Base-by-base conservation (phyloP, 495 filamentous ascomycete species). In the Cairneyella variabilis region DNA sequence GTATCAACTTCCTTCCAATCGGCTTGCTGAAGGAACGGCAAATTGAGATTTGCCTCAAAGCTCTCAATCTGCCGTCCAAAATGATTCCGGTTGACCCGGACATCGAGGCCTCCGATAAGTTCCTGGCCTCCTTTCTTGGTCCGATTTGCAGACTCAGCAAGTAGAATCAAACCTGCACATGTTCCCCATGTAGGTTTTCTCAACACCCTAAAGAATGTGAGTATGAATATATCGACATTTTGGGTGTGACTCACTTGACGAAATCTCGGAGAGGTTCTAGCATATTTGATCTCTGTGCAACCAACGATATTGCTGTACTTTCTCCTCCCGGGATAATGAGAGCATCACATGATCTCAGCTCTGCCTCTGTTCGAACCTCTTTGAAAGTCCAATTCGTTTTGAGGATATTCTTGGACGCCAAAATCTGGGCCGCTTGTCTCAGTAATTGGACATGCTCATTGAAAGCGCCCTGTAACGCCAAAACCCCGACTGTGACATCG, bases 21-120 rank as follows among this genome's bases (percentile, higher is more conserved):
- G 7, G 54, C 32, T 2, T 68, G 57, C 25, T 57, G 53, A 12
- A 97, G 72, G 64, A 96, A 96, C 0, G 83, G 81, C 38, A 98
- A 69, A 26, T 84, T 71, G 21, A 97, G 62, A 32, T 86, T 79
- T 2, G 84, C 83, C 60, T 91, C 83, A 66, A 98, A 98, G 61
- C 89, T 95, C 70, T 98, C 91, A 22, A 86, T 82, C 70, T 98
- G 93, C 43, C 95, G 79, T 18, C 93, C 93, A 64, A 96, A 98
- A 67, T 96, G 88, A 63, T 98, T 98, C n/a, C 93, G 74, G 62
- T 92, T 88, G 44, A 98, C 91, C 41, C 88, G 78, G 26, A 98
- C 91, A 63, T 91, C 86, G 22, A 98, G 76, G 10, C 93, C 93
- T 1, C 93, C 93, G 38, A 98, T 89, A 18, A 97, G 79, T 44